Conservation (phyloP, 2,329 filamentous ascomycete species). For the Neurospora sp. region DNA sequence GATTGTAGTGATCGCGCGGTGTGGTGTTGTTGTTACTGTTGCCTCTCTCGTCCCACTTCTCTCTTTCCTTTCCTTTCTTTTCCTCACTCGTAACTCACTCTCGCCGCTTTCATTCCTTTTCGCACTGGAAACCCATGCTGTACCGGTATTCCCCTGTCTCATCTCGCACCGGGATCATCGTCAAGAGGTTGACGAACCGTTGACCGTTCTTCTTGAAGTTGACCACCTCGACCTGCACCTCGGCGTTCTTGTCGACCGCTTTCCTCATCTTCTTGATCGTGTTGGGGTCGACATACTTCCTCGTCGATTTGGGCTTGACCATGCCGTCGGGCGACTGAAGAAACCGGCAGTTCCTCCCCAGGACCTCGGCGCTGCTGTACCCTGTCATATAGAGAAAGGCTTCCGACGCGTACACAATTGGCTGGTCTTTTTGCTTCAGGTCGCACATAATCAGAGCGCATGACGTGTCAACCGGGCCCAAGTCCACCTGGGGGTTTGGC, state of each 20-base stretch:
- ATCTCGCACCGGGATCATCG: constrained; percentile 72
- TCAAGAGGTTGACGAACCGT: constrained; percentile 70
- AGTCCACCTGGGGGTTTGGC: constrained; percentile 63
- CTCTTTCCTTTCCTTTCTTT: not conserved
- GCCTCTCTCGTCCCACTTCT: not conserved
- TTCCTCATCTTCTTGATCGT: constrained; percentile 45
- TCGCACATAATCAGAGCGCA: constrained; percentile 80
- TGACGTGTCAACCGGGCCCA: constrained; percentile 74
- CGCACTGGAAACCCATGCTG: constrained; percentile 64
- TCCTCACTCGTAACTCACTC: not conserved
- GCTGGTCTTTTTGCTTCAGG: constrained; percentile 59
- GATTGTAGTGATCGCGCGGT: not conserved
- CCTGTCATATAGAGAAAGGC: constrained; percentile 71
- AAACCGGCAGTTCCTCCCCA: constrained; percentile 77
- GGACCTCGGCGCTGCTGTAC: constrained; percentile 62
- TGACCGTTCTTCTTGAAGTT: constrained; percentile 78
- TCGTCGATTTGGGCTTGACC: constrained; percentile 46
- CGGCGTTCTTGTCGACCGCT: constrained; percentile 33
- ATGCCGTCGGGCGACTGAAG: constrained; percentile 67
- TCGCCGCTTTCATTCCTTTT: constrained; percentile 4
- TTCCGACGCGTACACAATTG: constrained; percentile 78
- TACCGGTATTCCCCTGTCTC: constrained; percentile 56
- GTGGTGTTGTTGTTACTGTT: not conserved
- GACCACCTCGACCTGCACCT: constrained; percentile 47
- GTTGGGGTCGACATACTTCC: constrained; percentile 57